A percentile compares a stretch with the other conserved stretches of the same genome.
Evolutionary conservation across 352 stramenopile species (phyloP).

Genomic region (Nothophytophthora sp.): DNA sequence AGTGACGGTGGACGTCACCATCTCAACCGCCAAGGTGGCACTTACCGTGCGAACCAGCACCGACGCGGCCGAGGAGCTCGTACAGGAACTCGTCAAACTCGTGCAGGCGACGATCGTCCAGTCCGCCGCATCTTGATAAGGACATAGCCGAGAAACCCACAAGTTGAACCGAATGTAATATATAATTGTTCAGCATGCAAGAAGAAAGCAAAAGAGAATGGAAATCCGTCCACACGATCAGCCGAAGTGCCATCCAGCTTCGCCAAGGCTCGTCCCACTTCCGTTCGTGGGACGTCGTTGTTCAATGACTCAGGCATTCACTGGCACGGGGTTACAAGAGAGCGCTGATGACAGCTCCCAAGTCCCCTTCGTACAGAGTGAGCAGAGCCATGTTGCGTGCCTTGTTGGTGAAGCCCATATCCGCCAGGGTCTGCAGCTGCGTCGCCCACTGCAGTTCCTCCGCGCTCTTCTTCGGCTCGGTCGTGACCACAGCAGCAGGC

Average conservation of each 20-base stretch:
- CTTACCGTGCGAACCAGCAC: conserved; percentile 51
- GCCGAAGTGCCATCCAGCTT: conserved; percentile 3
- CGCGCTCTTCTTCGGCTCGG: conserved; percentile 27
- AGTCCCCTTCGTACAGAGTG: conserved; percentile 55
- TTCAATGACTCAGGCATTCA: neutral
- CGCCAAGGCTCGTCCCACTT: conserved; percentile 4
- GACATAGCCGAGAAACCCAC: neutral
- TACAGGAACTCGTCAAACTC: conserved; percentile 48
- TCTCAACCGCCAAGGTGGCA: conserved; percentile 32
- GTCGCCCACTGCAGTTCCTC: conserved; percentile 49
- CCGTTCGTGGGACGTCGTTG: conserved; percentile 7
- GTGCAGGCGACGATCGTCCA: conserved; percentile 21
- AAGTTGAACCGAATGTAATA: conserved; percentile 24
- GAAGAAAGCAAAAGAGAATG: neutral
- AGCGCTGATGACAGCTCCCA: conserved; percentile 65
- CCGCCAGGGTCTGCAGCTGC: conserved; percentile 45
- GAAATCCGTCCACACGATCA: conserved; percentile 6
- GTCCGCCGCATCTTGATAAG: conserved; percentile 6
- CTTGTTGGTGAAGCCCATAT: conserved; percentile 78
- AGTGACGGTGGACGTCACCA: conserved; percentile 46
- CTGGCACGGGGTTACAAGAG: conserved; percentile 32
- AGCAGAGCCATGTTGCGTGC: conserved; percentile 58
- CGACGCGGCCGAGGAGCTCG: conserved; percentile 42
- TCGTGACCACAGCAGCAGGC: conserved; percentile 21
- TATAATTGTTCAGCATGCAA: conserved; percentile 8